Base-by-base conservation (phyloP, 352 stramenopile genomes). In the Albugo candida region DNA sequence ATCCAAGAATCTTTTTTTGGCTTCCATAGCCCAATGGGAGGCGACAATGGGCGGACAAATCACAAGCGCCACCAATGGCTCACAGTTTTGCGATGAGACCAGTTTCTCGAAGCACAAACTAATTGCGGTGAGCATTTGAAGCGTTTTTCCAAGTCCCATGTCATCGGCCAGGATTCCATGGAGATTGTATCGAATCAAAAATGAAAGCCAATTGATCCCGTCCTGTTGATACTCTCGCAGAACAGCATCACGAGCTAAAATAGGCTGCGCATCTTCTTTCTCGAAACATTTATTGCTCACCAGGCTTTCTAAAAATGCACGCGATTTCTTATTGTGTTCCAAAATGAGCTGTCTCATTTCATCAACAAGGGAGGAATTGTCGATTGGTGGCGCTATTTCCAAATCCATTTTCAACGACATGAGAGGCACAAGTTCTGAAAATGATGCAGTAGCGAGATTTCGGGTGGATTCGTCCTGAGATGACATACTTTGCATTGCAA, bases 31-130 rank as follows among this genome's bases (percentile, higher is more conserved):
- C 94, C 94, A 99, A 61, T 99, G 94, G 36, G 86, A 67, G 45
- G 94, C 73, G 34, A 99, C 69, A 47, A 93, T 93, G 13, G 89
- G 78, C 1, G 95, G 95, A 58, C 92, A 97, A 13, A 98, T 78
- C 38, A 99, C 58, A 3, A 98, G 56, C 14, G 59, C 68, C 31
- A 54, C 37, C 11, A 37, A 37, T 6, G 20, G 8, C 27, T 42
- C 12, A 16, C 1, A 6, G 2, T 52, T 35, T 38, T 5, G 53
- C 48, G n/a, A 20, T 17, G 49, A 43, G 12, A 3, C 46, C 36
- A 36, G 14, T 45, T 45, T 18, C 24, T 47, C 5, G 41, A 82
- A 56, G 38, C 50, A 64, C n/a, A 88, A 61, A 2, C 75, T 89
- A 19, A 97, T 78, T 11, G 70, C 69, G 24, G 87, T 57, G n/a